These are phyloP conservation scores for Bombardia bombarda DNA, from an alignment of 495 filamentous ascomycete genomes.

Conservation along the genomic window DNA sequence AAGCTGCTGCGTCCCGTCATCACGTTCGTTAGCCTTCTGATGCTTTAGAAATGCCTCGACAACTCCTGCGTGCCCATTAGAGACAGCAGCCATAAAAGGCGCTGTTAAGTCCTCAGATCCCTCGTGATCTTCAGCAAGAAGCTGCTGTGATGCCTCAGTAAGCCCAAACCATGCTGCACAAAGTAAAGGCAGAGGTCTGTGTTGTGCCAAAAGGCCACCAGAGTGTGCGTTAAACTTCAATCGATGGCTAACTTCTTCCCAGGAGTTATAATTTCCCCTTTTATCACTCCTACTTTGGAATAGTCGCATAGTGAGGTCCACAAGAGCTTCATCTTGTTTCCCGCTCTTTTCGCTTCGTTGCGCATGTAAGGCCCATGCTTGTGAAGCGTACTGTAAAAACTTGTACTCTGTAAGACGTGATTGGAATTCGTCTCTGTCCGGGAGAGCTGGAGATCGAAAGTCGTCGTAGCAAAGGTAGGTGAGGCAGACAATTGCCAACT, in stretches of 20 bases:
- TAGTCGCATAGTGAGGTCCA: neutral
- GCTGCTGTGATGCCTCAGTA: neutral
- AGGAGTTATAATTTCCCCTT: neutral
- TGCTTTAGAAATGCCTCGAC: neutral
- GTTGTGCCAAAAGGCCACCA: neutral
- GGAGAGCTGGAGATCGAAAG: neutral
- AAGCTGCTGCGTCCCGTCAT: neutral
- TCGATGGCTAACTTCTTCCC: neutral
- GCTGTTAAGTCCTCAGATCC: neutral
- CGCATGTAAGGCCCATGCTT: conserved; percentile 1
- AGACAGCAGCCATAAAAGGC: neutral
- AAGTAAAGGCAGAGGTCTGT: conserved; percentile 7
- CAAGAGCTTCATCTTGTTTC: neutral
- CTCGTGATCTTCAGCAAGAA: neutral
- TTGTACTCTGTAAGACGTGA: neutral
- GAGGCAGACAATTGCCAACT: conserved; percentile 1
- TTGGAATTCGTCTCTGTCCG: neutral
- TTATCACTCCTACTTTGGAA: neutral
- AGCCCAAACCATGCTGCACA: conserved; percentile 8
- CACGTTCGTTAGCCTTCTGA: neutral
- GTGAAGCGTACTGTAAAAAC: neutral
- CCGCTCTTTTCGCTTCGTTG: conserved; percentile 1
- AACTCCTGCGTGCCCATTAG: neutral
- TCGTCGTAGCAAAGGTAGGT: conserved; percentile 5
- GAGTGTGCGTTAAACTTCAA: neutral